Base-by-base conservation (phyloP, 2,329 filamentous ascomycete genomes). In the Trichoderma atroviride region DNA sequence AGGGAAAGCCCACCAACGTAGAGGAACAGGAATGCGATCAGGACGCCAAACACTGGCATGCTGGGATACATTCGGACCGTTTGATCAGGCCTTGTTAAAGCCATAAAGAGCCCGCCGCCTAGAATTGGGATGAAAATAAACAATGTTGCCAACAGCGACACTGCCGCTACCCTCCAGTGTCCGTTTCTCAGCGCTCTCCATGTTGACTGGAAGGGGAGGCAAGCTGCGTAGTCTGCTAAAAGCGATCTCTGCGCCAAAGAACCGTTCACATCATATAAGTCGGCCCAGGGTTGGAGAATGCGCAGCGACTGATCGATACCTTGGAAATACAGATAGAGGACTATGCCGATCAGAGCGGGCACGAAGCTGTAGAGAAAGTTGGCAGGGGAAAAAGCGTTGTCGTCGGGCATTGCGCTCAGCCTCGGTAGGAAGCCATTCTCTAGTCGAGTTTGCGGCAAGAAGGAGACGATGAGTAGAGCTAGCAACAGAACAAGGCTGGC, bases 291-390 rank as follows among this genome's bases (percentile, higher is more conserved):
- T 73, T 89, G 86, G 3, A 93, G 84, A 37, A 89, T 83, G 65
- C 91, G 88, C 70, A 93, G 77, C 2, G 86, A 83, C 75, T 88
- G 84, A 75, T 94, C 91, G 68, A 93, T 79, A 37, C 87, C 85
- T 71, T 91, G 87, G 77, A 92, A 89, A 62, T 86, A 78, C 57
- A 93, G 84, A 77, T 90, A 92, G 60, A 92, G 80, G 19, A 91
- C 73, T 75, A 89, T 87, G 5, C 89, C 92, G 33, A 94, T 76
- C 0, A 91, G 74, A 3, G 90, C 87, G 0, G 92, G 92, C 27
- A 94, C 68, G 79, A 94, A 93, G 71, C 87, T 89, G 82, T 94
- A 97, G 62, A 97, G 81, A 80, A 97, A 97, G 79, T 97, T 93
- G 61, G 93, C 92, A 0, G 92, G 84, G 1, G 93, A 96, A 79